These are phyloP conservation scores for Phyllostachys edulis DNA, from an alignment of 176 grass and related monocot genomes.

Conservation along the genomic window DNA sequence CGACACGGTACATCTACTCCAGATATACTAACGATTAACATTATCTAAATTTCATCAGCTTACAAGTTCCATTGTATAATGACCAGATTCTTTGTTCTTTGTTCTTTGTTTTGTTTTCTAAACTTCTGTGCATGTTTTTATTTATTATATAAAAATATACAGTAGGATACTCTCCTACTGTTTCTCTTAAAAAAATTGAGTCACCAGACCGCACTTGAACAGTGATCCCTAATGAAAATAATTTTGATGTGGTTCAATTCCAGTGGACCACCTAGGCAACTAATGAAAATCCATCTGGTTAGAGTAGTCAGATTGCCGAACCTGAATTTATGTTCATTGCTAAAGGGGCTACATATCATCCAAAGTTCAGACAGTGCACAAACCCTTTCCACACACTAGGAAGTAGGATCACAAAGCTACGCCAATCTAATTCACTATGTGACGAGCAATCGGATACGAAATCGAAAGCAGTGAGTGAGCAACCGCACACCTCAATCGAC, in stretches of 20 bases:
- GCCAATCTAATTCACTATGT: not conserved
- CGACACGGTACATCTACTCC: not conserved
- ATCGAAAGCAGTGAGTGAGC: not conserved
- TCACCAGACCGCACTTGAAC: not conserved
- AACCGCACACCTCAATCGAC: constrained; percentile 40
- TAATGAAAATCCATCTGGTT: not conserved
- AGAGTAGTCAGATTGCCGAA: not conserved
- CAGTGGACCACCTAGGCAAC: not conserved
- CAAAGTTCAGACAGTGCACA: not conserved
- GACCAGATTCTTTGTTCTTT: not conserved
- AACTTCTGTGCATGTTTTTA: no score
- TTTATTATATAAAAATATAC: no score
- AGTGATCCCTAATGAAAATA: not conserved
- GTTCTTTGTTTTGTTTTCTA: no score
- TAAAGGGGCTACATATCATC: not conserved
- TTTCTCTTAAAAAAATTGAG: not conserved
- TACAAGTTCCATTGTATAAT: not conserved
- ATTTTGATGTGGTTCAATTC: not conserved
- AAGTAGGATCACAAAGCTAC: not conserved
- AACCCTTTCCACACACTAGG: not conserved
- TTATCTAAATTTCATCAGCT: not conserved
- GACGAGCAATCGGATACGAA: not conserved
- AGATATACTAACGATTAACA: not conserved
- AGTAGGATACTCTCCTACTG: no score
- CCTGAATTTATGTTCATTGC: not conserved